Conservation (phyloP, 495 filamentous ascomycete genomes). For the Hypoxylon trugodes region DNA sequence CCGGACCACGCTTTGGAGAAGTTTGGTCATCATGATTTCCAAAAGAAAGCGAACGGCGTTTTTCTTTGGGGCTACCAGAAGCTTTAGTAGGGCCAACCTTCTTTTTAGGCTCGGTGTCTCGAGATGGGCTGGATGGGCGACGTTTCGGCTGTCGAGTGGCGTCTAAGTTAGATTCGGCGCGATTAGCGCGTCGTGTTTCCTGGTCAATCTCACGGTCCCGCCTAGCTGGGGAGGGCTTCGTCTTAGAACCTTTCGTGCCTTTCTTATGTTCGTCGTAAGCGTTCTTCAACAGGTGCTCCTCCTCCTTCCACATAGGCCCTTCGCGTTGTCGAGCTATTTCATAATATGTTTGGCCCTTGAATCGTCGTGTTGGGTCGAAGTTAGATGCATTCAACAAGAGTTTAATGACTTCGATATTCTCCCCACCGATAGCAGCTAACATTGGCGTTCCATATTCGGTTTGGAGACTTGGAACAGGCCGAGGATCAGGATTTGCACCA, state of each 20-base stretch:
- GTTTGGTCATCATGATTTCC: constrained; percentile 51
- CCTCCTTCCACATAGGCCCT: constrained; percentile 89
- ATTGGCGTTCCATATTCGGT: constrained; percentile 84
- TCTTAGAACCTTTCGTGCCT: constrained; percentile 53
- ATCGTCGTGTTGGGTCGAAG: constrained; percentile 79
- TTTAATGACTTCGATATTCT: constrained; percentile 81
- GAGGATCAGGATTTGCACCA: constrained; percentile 79
- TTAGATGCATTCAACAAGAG: constrained; percentile 78
- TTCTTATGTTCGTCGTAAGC: constrained; percentile 75
- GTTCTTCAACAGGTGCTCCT: constrained; percentile 80
- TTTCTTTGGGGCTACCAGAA: constrained; percentile 53
- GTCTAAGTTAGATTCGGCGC: constrained; percentile 57
- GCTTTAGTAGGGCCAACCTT: constrained; percentile 44
- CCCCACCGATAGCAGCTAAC: constrained; percentile 90
- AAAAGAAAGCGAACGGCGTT: constrained; percentile 50
- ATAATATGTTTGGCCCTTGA: constrained; percentile 77
- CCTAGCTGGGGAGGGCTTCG: constrained; percentile 61
- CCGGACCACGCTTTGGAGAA: constrained; percentile 58
- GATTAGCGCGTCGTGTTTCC: constrained; percentile 57
- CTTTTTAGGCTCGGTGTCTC: constrained; percentile 52
- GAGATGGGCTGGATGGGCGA: constrained; percentile 57
- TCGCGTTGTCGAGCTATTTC: constrained; percentile 83
- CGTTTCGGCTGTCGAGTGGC: constrained; percentile 53
- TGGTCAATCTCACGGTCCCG: constrained; percentile 63
- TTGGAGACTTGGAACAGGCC: constrained; percentile 58